phyloP scores from a whole-genome alignment of 2,329 filamentous ascomycete genomes.

The Ramularia endophylla region DNA sequence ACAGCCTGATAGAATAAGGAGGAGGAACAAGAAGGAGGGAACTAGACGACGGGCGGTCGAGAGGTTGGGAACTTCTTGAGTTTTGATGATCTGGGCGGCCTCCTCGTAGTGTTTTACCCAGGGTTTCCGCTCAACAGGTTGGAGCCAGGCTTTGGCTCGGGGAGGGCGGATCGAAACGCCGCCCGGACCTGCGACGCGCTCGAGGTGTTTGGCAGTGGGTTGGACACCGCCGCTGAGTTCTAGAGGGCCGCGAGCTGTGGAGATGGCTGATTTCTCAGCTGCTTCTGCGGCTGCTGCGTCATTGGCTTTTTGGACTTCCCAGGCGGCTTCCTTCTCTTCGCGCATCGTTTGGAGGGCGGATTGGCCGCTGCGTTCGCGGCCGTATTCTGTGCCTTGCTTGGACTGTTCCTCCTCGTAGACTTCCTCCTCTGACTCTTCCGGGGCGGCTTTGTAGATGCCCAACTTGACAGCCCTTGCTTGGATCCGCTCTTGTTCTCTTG shows the following conservation, averaged over 20 bases:
- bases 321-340: conserved; percentile 25
- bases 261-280: conserved; percentile 17
- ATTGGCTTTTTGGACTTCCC: conserved; percentile 24
- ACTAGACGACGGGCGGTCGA: conserved; percentile 38
- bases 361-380: conserved; percentile 23
- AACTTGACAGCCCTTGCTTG: conserved; percentile 28
- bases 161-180: conserved; percentile 20
- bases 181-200: conserved; percentile 8
- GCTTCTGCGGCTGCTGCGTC: conserved; percentile 15
- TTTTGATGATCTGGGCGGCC: conserved; percentile 30
- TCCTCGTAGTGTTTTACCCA: conserved; percentile 36
- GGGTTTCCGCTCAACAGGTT: conserved; percentile 25
- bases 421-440: conserved; percentile 12
- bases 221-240: conserved; percentile 28
- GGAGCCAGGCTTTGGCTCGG: conserved; percentile 23
- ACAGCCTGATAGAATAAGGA: conserved; percentile 34
- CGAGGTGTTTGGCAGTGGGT: conserved; percentile 10
- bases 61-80: conserved; percentile 27
- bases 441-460: conserved; percentile 29
- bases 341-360: conserved; percentile 25
- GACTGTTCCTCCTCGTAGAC: conserved; percentile 15
- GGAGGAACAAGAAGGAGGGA: conserved; percentile 37
- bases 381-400: conserved; percentile 23
- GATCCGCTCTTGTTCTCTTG: conserved; percentile 25
- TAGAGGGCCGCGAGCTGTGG: conserved; percentile 24